These are phyloP conservation scores for Penicillium desertorum DNA, from an alignment of 495 filamentous ascomycete genomes.

Conservation along the genomic window DNA sequence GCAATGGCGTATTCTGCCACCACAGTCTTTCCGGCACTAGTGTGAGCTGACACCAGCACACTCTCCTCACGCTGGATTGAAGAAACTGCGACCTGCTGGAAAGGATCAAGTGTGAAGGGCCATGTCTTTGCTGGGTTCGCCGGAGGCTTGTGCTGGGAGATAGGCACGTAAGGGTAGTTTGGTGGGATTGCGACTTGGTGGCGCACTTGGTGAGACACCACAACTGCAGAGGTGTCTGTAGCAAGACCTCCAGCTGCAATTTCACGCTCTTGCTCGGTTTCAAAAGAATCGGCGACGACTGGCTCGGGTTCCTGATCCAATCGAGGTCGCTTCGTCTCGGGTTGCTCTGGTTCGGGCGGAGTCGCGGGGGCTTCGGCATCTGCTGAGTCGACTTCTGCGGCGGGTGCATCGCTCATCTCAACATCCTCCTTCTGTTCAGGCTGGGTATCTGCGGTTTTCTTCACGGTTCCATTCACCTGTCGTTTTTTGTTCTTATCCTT, in stretches of 20 bases:
- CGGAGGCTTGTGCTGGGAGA: constrained; percentile 84
- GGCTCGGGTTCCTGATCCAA: constrained; percentile 72
- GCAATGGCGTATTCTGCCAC: constrained; percentile 98
- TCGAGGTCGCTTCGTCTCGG: constrained; percentile 71
- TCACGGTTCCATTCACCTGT: constrained; percentile 74
- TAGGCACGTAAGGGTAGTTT: constrained; percentile 88
- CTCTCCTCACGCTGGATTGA: constrained; percentile 95
- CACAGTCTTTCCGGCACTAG: constrained; percentile 95
- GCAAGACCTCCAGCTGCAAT: constrained; percentile 78
- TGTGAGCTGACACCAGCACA: constrained; percentile 95
- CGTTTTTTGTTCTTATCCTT: constrained; percentile 77
- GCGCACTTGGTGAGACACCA: constrained; percentile 93
- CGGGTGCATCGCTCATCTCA: constrained; percentile 35
- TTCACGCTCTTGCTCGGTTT: constrained; percentile 93
- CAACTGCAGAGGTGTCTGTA: constrained; percentile 65
- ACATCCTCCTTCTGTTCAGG: constrained; percentile 52
- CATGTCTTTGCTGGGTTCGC: constrained; percentile 79
- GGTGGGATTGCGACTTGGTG: constrained; percentile 95
- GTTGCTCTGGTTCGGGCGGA: constrained; percentile 39
- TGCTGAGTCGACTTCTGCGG: constrained; percentile 23
- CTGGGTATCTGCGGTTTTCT: constrained; percentile 44
- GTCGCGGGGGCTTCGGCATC: constrained; percentile 22
- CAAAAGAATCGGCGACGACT: constrained; percentile 87
- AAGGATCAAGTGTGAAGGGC: constrained; percentile 91
- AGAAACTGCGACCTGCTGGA: constrained; percentile 87